Evolutionary conservation across 768 basidiomycete genomes (phyloP).

Genomic region (Tricholoma sp.): DNA sequence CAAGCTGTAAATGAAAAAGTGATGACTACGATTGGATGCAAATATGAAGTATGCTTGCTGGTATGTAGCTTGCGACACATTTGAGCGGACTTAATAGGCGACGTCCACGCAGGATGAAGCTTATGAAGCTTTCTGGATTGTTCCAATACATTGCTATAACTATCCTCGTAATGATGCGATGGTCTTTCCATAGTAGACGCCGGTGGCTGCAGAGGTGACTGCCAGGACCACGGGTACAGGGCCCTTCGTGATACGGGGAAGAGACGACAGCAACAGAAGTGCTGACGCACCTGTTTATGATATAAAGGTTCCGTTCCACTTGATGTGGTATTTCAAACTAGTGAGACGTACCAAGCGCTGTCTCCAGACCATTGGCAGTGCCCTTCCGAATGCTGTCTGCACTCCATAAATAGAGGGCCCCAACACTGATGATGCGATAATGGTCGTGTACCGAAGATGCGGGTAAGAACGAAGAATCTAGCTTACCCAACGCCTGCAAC

Average conservation of each 20-base stretch:
- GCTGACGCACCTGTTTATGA: conserved; percentile 66
- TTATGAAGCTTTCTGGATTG: not conserved
- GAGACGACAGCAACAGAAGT: conserved; percentile 66
- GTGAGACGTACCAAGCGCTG: conserved; percentile 67
- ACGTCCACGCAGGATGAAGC: not conserved
- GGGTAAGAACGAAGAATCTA: conserved; percentile 12
- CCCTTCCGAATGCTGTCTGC: conserved; percentile 73
- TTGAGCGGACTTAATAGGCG: not conserved
- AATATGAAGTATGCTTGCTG: not conserved
- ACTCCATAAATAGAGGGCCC: conserved; percentile 74
- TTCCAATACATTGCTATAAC: not conserved
- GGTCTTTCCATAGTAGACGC: conserved; percentile 64
- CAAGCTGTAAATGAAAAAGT: not conserved
- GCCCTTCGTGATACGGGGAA: conserved; percentile 68
- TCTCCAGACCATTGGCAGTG: conserved; percentile 68
- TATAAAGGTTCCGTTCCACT: not conserved
- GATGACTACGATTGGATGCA: not conserved
- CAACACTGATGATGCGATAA: conserved; percentile 46
- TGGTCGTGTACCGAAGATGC: not conserved
- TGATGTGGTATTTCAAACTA: not conserved
- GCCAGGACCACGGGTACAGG: conserved; percentile 67
- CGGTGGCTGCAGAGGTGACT: conserved; percentile 53
- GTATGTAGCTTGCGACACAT: not conserved
- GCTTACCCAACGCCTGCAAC: conserved; percentile 73
- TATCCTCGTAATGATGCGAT: conserved; percentile 29